phyloP scores from a whole-genome alignment of 345 rosid species.

The Aurinia saxatilis region DNA sequence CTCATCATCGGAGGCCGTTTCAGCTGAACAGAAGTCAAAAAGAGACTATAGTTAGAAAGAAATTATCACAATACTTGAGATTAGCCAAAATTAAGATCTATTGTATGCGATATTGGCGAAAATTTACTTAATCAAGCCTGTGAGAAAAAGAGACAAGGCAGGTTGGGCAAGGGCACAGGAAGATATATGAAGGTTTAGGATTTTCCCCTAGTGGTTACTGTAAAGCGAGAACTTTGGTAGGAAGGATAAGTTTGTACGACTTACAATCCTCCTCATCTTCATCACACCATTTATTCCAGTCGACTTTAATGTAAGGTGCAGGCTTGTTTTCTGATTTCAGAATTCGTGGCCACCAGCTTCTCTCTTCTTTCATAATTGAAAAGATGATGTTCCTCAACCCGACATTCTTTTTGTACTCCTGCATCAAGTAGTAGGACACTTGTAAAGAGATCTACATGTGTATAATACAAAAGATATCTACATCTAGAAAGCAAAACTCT shows the following conservation, averaged over 20 bases:
- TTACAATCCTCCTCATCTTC: conserved; percentile 82
- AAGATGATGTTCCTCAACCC: conserved; percentile 89
- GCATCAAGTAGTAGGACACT: conserved; percentile 17
- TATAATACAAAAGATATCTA: background rate
- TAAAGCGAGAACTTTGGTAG: background rate
- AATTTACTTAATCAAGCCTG: background rate
- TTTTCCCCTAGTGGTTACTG: background rate
- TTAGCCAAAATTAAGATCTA: background rate
- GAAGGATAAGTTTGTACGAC: conserved; percentile 18
- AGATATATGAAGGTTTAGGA: background rate
- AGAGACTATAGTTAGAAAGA: background rate
- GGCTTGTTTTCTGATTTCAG: conserved; percentile 81
- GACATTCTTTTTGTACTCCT: conserved; percentile 70
- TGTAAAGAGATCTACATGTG: background rate
- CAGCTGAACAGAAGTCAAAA: conserved; percentile 43
- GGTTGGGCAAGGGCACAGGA: background rate
- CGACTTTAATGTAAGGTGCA: conserved; percentile 97
- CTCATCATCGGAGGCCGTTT: conserved; percentile 52
- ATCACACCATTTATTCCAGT: conserved; percentile 99
- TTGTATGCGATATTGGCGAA: background rate
- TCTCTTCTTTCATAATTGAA: conserved; percentile 74
- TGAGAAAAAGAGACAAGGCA: background rate
- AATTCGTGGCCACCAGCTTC: conserved; percentile 89
- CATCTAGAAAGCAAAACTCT: background rate
- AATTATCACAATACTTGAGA: background rate